Evolutionary conservation across 495 filamentous ascomycete genomes (phyloP), one percentile per base, ranked within the genome.

Genomic region (Acidomyces sp.): DNA sequence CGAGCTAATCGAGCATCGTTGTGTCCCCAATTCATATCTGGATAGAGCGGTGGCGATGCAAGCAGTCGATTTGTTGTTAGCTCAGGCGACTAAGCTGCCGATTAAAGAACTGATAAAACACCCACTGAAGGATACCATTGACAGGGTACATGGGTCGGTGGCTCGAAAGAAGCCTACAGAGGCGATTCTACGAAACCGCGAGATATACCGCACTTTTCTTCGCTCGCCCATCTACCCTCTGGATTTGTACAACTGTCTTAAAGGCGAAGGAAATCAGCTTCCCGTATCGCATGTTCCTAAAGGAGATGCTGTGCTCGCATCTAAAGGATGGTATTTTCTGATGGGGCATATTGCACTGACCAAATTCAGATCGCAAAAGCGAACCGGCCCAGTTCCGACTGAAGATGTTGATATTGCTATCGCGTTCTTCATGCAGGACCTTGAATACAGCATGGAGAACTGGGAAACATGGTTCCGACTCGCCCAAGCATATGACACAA

Each of bases 381-480:
- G 85, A 12, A 69, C 84, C 34, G 77, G 68, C 17, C 75, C 79
- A 12, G 76, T 76, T 12, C 80, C 82, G 28, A 86, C 78, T 0
- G 82, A 88, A 41, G 90, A 96, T 51, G 66, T 96, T 28, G 78
- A 88, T 36, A 78, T 87, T 28, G 87, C 82, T 2, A 74, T 80
- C 39, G 75, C 70, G 0, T 93, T 82, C 56, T 78, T 96, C 54
- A 68, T 78, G 39, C 75, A 85, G 44, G 88, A 96, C 50, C 62
- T 99, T 1, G 80, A 93, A 48, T 85, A 85, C 55, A 80, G 75
- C 12, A 73, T 75, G 1, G 79, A 87, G 20, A 75, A 78, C 34
- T 99, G 90, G 90, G 87, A 96, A 57, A 78, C 87, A 0, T 99
- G 90, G 92, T 95, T 88, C 57, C 76, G 90, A 34, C 68, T 95